Percentiles rank a stretch among this genome's conserved stretches.
Evolutionary conservation across 1,284 basidiomycete genomes (phyloP).

Genomic region (Boletus subluridellus): DNA sequence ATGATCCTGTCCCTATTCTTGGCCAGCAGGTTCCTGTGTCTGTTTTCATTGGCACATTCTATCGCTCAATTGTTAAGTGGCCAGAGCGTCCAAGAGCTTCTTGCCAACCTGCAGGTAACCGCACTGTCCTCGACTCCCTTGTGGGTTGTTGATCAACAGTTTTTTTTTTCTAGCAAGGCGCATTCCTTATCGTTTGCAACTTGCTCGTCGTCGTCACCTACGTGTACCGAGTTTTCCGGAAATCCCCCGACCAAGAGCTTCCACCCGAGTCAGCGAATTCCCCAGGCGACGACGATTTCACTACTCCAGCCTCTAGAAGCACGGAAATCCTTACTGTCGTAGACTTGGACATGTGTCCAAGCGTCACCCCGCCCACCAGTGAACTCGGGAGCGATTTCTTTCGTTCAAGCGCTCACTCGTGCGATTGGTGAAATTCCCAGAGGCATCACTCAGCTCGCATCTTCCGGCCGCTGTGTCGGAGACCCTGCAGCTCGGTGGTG

Average conservation of each 20-base stretch:
- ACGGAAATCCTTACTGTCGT: neutral
- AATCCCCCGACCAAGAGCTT: neutral
- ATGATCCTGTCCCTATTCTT: neutral
- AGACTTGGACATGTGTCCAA: neutral
- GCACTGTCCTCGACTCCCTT: neutral
- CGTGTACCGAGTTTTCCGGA: neutral
- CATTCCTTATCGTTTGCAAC: neutral
- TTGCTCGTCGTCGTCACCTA: neutral
- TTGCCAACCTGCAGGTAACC: neutral
- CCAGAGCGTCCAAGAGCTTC: neutral
- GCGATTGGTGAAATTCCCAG: neutral
- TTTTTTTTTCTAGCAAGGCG: neutral
- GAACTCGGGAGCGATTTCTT: neutral
- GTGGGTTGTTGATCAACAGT: neutral
- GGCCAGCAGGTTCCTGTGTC: neutral
- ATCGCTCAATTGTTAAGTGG: neutral
- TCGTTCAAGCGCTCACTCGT: neutral
- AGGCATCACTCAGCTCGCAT: neutral
- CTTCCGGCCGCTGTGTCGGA: no score
- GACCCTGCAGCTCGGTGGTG: no score
- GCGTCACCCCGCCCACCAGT: neutral
- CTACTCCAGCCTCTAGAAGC: neutral
- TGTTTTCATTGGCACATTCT: neutral
- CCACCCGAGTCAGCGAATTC: neutral
- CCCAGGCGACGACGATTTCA: neutral